Base-by-base conservation (phyloP, 139 green algal genomes). In the Chlamydomonas asymmetrica region DNA sequence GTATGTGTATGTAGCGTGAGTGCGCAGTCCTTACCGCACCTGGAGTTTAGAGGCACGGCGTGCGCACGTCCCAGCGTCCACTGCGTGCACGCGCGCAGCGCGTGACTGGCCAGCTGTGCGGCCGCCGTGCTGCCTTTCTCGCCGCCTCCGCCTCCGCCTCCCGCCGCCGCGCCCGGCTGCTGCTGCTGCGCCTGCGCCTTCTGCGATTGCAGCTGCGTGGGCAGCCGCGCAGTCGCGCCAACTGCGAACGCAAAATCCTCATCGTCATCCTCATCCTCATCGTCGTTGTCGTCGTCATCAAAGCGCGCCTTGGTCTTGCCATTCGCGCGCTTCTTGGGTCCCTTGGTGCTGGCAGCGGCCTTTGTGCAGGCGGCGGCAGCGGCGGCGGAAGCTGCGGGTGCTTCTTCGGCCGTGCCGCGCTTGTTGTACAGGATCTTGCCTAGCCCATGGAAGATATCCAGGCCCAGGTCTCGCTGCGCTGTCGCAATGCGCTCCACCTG, bases 391-490 rank as follows among this genome's bases (percentile, higher is more conserved):
- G n/a, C n/a, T n/a, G n/a, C n/a, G n/a, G n/a, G n/a, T 60, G 23
- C 40, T 40, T 29, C 49, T 2, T 48, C 64, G 22, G 35, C 63
- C 32, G 13, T 27, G 25, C 61, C 34, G 8, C 89, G 73, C 71
- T 95, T 95, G 82, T 95, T 93, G 80, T 96, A 93, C 73, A 97
- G 80, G 37, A 97, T 66, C 78, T 95, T 95, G 25, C 92, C 92
- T 0, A 97, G 77, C 18, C 87, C 91, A 64, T 97, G 92, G 71
- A 94, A 95, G 2, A 91, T 61, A 32, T 74, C 63, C 2, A 97
- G 80, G 0, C 79, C 77, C 68, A 82, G 71, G 68, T 96, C 91
- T 0, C 83, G 63, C 9, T 80, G 70, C 20, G 62, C 62, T 6
- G 70, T 57, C 20, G 59, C 70, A 56, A 76, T 23, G 22, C 56